Conservation (phyloP, 257 asterid species). For the Dorcoceras hygrometricum region DNA sequence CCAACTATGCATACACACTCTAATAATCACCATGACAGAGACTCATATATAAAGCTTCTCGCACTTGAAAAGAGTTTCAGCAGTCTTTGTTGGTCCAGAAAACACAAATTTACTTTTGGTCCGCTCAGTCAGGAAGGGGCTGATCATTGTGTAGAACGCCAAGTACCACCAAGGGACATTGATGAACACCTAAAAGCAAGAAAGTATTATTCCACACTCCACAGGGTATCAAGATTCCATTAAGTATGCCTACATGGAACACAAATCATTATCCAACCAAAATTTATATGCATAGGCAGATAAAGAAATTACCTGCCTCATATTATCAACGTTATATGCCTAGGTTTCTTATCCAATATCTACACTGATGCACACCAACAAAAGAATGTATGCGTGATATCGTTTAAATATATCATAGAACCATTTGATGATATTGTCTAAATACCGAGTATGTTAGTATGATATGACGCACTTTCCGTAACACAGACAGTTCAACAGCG, state of each 20-base stretch:
- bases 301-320: no score
- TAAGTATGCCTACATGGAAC: background rate
- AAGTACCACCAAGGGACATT: slow-evolving; percentile 99
- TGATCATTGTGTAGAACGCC: slow-evolving; percentile 81
- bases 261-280: background rate
- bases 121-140: slow-evolving; percentile 86
- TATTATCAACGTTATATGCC: no score
- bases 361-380: background rate
- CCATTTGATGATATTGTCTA: slow-evolving; percentile 1
- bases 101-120: slow-evolving; percentile 88
- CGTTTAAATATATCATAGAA: background rate
- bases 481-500: background rate
- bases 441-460: background rate
- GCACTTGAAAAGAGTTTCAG: slow-evolving; percentile 85
- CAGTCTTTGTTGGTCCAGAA: slow-evolving; percentile 68
- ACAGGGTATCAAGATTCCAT: background rate
- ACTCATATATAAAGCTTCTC: slow-evolving; percentile 34
- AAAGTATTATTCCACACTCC: background rate
- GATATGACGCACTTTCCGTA: background rate
- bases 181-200: slow-evolving; percentile 63
- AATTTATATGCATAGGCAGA: background rate
- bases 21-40: slow-evolving; percentile 42
- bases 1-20: background rate
- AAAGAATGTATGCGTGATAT: background rate
- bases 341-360: background rate